Conservation (phyloP, 768 basidiomycete species). For the Mycena galericulata region DNA sequence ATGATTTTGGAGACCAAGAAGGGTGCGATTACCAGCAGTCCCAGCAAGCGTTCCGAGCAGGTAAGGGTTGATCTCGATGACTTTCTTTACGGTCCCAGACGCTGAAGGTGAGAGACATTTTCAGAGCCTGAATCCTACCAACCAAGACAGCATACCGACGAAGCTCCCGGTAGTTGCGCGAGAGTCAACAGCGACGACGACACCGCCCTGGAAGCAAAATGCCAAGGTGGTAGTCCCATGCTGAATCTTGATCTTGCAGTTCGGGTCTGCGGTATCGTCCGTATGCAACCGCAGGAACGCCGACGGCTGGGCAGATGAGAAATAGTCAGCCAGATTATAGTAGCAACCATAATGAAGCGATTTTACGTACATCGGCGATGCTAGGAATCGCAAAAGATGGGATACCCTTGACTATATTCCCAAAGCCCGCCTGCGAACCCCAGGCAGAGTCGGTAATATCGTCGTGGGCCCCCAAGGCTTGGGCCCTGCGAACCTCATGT, state of each 20-base stretch:
- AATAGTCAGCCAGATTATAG: background rate
- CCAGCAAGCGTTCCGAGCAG: conserved; percentile 99
- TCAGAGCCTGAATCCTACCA: conserved; percentile 18
- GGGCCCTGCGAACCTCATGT: conserved; percentile 62
- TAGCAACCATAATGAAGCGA: background rate
- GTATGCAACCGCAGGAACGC: conserved; percentile 93
- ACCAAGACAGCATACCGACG: conserved; percentile 71
- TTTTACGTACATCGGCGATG: conserved; percentile 79
- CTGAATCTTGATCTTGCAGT: conserved; percentile 96
- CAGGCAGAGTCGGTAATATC: conserved; percentile 76
- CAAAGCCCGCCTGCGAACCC: conserved; percentile 87
- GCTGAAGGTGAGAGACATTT: conserved; percentile 71
- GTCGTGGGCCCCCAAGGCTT: conserved; percentile 64
- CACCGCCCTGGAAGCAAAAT: conserved; percentile 95
- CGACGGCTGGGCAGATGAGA: conserved; percentile 71
- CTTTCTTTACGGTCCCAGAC: conserved; percentile 97
- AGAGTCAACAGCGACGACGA: conserved; percentile 99
- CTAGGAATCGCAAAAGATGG: conserved; percentile 80
- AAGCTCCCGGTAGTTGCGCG: conserved; percentile 97
- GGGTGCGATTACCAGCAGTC: conserved; percentile 81
- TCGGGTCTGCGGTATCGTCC: conserved; percentile 94
- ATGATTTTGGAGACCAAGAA: background rate
- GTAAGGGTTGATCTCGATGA: conserved; percentile 99
- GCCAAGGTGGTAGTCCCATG: conserved; percentile 99
- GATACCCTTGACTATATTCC: conserved; percentile 75